Conservation (phyloP, 2,329 filamentous ascomycete genomes). For the Purpureocillium takamizusanense region DNA sequence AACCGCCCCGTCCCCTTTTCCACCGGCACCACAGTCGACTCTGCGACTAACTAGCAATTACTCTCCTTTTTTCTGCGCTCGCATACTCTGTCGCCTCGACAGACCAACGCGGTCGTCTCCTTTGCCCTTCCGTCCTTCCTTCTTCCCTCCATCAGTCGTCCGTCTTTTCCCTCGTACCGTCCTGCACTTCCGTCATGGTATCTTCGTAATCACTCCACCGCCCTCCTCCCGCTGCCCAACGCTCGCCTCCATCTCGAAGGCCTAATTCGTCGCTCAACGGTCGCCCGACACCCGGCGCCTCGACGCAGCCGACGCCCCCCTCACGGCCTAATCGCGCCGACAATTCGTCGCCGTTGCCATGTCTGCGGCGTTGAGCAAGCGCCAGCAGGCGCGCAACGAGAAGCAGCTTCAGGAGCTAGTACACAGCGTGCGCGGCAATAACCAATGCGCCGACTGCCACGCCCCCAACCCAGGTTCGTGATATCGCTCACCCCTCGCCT, state of each 20-base stretch:
- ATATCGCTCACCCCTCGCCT: not conserved
- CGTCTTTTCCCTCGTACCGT: too few relatives aligned
- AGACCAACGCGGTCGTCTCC: not conserved
- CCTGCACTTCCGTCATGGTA: too few relatives aligned
- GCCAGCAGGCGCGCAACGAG: constrained; percentile 96
- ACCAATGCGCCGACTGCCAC: constrained; percentile 86
- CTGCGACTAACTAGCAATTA: too few relatives aligned
- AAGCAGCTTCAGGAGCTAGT: constrained; percentile 84
- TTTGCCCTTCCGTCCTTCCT: not conserved
- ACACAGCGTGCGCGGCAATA: constrained; percentile 75
- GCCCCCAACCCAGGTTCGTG: constrained; percentile 80
- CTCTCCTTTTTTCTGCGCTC: not conserved
- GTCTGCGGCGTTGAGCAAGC: constrained; percentile 77
- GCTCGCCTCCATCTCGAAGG: not conserved
- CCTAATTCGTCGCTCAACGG: too few relatives aligned
- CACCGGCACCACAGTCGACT: too few relatives aligned
- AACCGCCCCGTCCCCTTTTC: constrained; percentile 1
- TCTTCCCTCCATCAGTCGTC: not conserved
- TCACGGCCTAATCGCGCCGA: not conserved
- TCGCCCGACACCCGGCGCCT: too few relatives aligned
- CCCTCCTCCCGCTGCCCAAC: constrained; percentile 5
- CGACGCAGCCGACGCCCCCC: too few relatives aligned
- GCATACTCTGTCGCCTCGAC: not conserved
- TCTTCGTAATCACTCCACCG: constrained; percentile 4
- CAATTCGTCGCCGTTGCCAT: constrained; percentile 32